Base-by-base conservation (phyloP, 805 yeast species). In the Jamesozyma hellenica region DNA sequence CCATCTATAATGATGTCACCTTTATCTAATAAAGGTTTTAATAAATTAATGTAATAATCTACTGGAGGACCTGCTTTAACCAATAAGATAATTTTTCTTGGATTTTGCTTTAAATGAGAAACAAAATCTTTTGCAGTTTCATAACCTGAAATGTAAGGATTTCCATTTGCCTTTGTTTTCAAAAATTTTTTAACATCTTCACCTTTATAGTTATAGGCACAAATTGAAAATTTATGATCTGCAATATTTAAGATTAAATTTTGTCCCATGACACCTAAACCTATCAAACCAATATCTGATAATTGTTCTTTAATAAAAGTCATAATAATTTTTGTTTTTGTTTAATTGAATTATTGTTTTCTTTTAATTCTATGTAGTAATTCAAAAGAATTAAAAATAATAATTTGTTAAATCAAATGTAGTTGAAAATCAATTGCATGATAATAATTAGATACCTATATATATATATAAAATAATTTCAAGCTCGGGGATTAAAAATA, bases 191-290 rank as follows among this genome's bases (percentile, higher is more conserved):
- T 97, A 53, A 34, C 23, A 16, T 34, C 21, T 10, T 21, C 16
- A 92, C 98, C 72, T 86, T 90, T 39, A 95, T 68, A 46, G 80
- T 90, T 90, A 82, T 76, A 92, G 47, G 96, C 96, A 60, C 86
- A 95, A 58, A 92, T 97, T 51, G 95, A 86, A 75, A 77, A 90
- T 44, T 96, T 96, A 72, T 90, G 94, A 75, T 90, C 98, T 55
- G 98, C 98, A 61, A 94, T 94, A 70, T 90, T 90, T 53, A 90
- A 76, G 65, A 90, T 86, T 76, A 90, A 74, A 78, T 90, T 90
- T 75, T 84, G 95, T 70, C 98, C 98, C 98, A 90, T 90, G 55
- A 90, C 98, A 82, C 98, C 98, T 77, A 90, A 77, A 66, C 98
- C 98, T 63, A 92, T 88, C 66, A 90, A 84, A 69, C 96, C 98